phyloP scores from a whole-genome alignment of 179 eudicot species.

The Amaranthus tricolor region DNA sequence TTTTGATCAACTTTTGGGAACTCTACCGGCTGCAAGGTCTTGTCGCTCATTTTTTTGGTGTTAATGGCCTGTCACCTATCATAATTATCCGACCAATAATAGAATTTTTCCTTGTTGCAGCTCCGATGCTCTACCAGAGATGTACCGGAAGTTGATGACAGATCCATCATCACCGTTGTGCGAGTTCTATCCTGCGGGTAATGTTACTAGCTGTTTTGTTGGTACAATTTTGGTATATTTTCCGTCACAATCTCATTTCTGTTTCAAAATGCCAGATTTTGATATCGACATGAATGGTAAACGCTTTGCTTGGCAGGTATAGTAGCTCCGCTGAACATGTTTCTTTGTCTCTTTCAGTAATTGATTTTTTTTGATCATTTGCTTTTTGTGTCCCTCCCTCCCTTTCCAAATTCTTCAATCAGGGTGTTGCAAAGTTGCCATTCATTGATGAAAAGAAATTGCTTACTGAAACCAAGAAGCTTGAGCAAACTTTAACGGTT shows the following conservation, averaged over 20 bases:
- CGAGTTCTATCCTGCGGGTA: conserved; percentile 89
- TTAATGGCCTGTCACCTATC: conserved; percentile 3
- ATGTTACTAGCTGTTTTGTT: conserved; percentile 16
- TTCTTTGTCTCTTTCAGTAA: background rate
- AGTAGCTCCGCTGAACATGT: background rate
- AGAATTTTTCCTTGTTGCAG: conserved; percentile 37
- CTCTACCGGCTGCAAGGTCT: conserved; percentile 95
- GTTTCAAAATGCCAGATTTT: conserved; percentile 56
- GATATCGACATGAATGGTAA: conserved; percentile 98
- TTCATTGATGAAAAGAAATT: conserved; percentile 83
- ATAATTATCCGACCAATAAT: conserved; percentile 10
- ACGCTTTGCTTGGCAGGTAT: conserved; percentile 99
- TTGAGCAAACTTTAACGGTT: conserved; percentile 84
- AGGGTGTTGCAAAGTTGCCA: conserved; percentile 96
- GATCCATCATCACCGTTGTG: conserved; percentile 86
- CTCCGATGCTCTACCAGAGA: conserved; percentile 83
- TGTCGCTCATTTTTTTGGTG: conserved; percentile 3
- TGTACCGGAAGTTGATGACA: conserved; percentile 81
- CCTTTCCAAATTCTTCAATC: conserved; percentile 15
- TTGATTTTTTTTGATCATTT: background rate
- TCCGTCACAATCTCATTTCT: conserved; percentile 16
- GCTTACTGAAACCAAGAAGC: conserved; percentile 80
- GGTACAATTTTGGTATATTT: background rate
- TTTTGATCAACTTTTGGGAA: conserved; percentile 97
- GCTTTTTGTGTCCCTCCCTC: background rate